Evolutionary conservation across 805 yeast species (phyloP).

Genomic region (Wickerhamiella spandovensis): DNA sequence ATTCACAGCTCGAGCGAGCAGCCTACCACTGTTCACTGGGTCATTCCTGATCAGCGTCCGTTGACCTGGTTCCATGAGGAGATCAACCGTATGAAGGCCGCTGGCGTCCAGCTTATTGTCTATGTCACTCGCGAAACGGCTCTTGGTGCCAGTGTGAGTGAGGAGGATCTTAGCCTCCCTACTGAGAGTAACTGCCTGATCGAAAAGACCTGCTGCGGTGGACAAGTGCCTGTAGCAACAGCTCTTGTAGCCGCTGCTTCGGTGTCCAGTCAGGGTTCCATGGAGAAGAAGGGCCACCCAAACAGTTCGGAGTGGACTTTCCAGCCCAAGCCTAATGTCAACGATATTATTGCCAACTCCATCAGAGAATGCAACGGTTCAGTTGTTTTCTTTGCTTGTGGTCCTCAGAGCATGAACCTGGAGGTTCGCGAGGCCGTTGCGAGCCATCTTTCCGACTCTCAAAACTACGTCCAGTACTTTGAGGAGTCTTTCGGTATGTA

Average conservation of each 20-base stretch:
- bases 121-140: background rate
- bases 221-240: background rate
- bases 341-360: conserved; percentile 1
- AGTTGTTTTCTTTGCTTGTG: conserved; percentile 9
- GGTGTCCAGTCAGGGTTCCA: background rate
- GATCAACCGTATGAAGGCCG: conserved; percentile 15
- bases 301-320: background rate
- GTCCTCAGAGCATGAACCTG: conserved; percentile 11
- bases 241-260: background rate
- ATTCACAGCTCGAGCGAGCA: conserved; percentile 7
- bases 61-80: conserved; percentile 37
- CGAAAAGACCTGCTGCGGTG: background rate
- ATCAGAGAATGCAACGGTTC: conserved; percentile 7
- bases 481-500: conserved; percentile 11
- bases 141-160: background rate
- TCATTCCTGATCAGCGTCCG: conserved; percentile 38
- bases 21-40: conserved; percentile 45
- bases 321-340: background rate
- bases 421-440: conserved; percentile 10
- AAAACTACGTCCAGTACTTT: conserved; percentile 9
- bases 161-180: background rate
- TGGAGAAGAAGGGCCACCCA: background rate
- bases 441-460: background rate
- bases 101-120: background rate
- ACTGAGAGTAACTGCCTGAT: background rate